These are phyloP conservation scores for Macadamia integrifolia DNA, from an alignment of 164 flowering plant genomes.

Conservation along the genomic window DNA sequence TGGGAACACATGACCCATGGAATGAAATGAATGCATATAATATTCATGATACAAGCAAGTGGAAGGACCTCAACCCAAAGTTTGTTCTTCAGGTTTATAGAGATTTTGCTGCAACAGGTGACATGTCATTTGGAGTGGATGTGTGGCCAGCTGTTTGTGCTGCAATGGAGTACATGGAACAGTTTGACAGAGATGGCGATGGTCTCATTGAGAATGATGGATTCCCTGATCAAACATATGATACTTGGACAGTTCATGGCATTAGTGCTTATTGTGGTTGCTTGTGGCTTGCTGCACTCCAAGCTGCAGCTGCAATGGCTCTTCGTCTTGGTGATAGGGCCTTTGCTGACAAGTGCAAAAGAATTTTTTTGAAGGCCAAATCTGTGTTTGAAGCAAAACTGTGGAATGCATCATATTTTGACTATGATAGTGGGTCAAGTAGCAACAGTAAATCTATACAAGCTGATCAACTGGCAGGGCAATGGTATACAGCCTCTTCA, in stretches of 20 bases:
- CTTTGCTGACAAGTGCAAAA: constrained; percentile 60
- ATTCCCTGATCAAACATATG: constrained; percentile 94
- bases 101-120: constrained; percentile 84
- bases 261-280: constrained; percentile 93
- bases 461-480: constrained; percentile 93
- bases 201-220: constrained; percentile 88
- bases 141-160: constrained; percentile 94
- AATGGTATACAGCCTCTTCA: constrained; percentile 84
- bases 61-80: constrained; percentile 91
- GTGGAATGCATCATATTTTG: constrained; percentile 92
- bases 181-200: constrained; percentile 79
- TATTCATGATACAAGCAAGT: constrained; percentile 84
- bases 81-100: constrained; percentile 93
- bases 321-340: constrained; percentile 56
- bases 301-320: constrained; percentile 96
- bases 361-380: constrained; percentile 57
- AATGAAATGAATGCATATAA: constrained; percentile 93
- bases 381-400: constrained; percentile 62
- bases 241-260: constrained; percentile 95
- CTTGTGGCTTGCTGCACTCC: constrained; percentile 90
- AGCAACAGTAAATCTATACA: constrained; percentile 87
- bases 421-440: constrained; percentile 88
- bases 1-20: constrained; percentile 95
- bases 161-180: constrained; percentile 92
- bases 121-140: constrained; percentile 74